Evolutionary conservation across 2,329 filamentous ascomycete species (phyloP), one percentile per base, ranked within the genome.

Genomic region (Aspergillus brasiliensis): DNA sequence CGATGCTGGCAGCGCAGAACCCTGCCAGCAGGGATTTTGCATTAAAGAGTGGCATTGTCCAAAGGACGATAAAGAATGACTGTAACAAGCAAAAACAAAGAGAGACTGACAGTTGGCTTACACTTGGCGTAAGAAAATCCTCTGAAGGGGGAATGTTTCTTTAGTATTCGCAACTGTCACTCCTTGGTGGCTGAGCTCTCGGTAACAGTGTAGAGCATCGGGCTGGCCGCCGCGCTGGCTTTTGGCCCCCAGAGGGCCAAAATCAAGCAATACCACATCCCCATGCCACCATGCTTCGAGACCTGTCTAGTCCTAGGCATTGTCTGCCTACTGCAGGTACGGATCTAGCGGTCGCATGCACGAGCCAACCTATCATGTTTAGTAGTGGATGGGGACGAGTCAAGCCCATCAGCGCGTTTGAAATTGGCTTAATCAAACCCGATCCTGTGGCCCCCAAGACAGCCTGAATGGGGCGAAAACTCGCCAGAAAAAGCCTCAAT

Each of bases 1-100:
- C 17, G 19, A 38, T 28, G 21, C 49, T 52, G 8, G 17, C 37
- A 15, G 49, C 49, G 28, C n/a, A 52, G 34, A 52, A n/a, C 10
- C 49, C 49, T 34, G 49, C 49, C 49, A 52, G 49, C 31, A 52
- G 49, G 49, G 31, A 15, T 38, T 52, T 38, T 23, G 28, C n/a
- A 28, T 21, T 52, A 52, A 37, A 38, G 28, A 52, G n/a, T 34
- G 28, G 17, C 49, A 52, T 52, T 19, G 34, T 52, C 17, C 25
- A 10, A 28, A 28, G 46, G 25, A 49, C 23, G 17, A 52, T 13
- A 25, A 15, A 31, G 11, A 27, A 15, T 8, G 55, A 49, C 37
- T 51, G n/a, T 2, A n/a, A 17, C 5, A 27, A 5, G 11, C 17
- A 47, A 52, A 17, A 6, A 21, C 17, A 38, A 38, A 17, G 23